Evolutionary conservation across 257 asterid species (phyloP), one percentile per base, ranked within the genome.

Genomic region (Anisodus acutangulus): DNA sequence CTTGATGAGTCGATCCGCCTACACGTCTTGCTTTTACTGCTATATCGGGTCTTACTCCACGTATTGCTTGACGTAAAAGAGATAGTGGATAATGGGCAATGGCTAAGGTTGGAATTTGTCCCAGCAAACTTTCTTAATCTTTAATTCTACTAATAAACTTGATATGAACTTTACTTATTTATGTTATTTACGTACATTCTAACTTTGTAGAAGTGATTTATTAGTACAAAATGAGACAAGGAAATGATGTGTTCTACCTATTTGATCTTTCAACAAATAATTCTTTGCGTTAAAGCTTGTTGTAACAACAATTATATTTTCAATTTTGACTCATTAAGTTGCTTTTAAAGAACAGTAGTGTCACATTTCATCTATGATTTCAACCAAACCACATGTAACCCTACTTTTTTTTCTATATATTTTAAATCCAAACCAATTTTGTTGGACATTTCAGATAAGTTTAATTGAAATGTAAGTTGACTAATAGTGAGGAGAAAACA

Each of bases 91-190:
- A 22, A 68, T 68, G 13, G 31, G 12, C 53, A 39, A 39, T 39
- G 31, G 53, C 79, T 70, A n/a, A 43, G 79, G 79, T 68, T 68
- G 51, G 26, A 68, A 69, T 69, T 41, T 39, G 31, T 39, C 78
- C 16, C 74, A 35, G 6, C 22, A 0, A 26, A 10, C 11, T 55
- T 64, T 64, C 22, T 12, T 64, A 31, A 5, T 64, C 9, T 64
- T 22, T 22, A 22, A 22, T 22, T 22, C 26, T 64, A 26, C 4
- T 3, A 22, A 63, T 63, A 1, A 63, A 22, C 26, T 22, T 22
- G 26, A 22, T 22, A 22, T 22, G 26, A 22, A 22, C 26, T 22
- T 22, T 22, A 22, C 26, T 22, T 22, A 22, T 22, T 22, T 22
- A 22, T 22, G 26, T 22, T 22, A 22, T 22, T 22, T 22, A 22